Base-by-base conservation (phyloP, 1,284 basidiomycete species). In the Cryptococcus sp. region DNA sequence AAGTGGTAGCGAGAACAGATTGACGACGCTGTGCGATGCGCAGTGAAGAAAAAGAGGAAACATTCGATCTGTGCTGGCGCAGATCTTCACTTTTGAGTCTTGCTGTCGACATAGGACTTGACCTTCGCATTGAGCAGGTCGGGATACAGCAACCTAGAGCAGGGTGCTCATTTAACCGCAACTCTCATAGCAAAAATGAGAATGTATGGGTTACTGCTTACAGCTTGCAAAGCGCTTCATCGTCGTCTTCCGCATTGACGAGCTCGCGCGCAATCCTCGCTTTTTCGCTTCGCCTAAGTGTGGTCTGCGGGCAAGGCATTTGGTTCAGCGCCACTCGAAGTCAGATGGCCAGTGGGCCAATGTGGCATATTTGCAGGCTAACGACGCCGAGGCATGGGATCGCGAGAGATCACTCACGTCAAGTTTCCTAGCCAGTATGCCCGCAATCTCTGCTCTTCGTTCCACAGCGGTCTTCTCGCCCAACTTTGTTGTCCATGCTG, bases 71-170 rank as follows among this genome's bases (percentile, higher is more conserved):
- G 5, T 35, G 7, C 13, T 35, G 30, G 30, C 30, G 30, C 30
- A 61, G 64, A 16, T 63, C 65, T n/a, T 45, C 41, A 45, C 22
- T 45, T 45, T 2, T 22, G 11, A 2, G 6, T 20, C 27, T 38
- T 35, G 11, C 23, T 10, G 8, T 39, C 39, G 41, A 54, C 22
- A 20, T 54, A 61, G 8, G 38, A 20, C 19, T 42, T 41, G 25
- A 58, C 50, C 45, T 67, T 69, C 38, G 61, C 61, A n/a, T 66
- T 57, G 16, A 69, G 39, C 15, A 69, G n/a, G 1, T 54, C 55
- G 7, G 67, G 67, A 51, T 67, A 67, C 10, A 59, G 42, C 39
- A 61, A 52, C 17, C 67, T 69, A 35, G 30, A 16, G 6, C 10
- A 6, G 27, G 42, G 47, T 45, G 39, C 48, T 40, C 41, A 15